Evolutionary conservation across 371 early-diverging fungal genomes (phyloP).

Genomic region (Smittium culicis): DNA sequence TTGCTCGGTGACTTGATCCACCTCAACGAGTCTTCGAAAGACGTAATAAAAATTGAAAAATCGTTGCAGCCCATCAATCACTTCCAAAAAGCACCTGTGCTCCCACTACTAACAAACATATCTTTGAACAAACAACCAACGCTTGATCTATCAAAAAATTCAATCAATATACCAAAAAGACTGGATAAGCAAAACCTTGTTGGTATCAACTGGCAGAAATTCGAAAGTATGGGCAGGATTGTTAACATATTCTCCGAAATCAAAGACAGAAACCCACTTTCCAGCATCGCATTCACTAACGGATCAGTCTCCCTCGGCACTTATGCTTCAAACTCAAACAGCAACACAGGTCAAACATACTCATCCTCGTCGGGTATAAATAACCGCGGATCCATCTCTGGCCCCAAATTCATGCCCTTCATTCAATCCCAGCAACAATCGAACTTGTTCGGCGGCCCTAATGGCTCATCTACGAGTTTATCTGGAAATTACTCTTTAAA

Average conservation of each 20-base stretch:
- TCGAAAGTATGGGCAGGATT: slow-evolving; percentile 1
- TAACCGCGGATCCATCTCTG: neutral
- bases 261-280: neutral
- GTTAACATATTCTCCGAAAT: neutral
- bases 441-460: neutral
- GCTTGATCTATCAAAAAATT: neutral
- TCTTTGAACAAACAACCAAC: neutral
- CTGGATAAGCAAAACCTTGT: neutral
- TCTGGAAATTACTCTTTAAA: neutral
- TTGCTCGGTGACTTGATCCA: slow-evolving; percentile 5
- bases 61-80: neutral
- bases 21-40: neutral
- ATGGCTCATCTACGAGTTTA: neutral
- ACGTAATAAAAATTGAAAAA: neutral
- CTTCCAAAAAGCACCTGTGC: neutral
- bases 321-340: too few relatives aligned
- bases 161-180: neutral
- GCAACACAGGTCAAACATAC: neutral
- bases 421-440: neutral
- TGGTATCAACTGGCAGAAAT: slow-evolving; percentile 3
- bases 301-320: neutral
- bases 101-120: too few relatives aligned
- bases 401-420: neutral
- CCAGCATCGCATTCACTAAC: neutral
- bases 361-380: neutral